Base-by-base conservation (phyloP, 2,329 filamentous ascomycete genomes). In the Ophiosphaerella korrae region DNA sequence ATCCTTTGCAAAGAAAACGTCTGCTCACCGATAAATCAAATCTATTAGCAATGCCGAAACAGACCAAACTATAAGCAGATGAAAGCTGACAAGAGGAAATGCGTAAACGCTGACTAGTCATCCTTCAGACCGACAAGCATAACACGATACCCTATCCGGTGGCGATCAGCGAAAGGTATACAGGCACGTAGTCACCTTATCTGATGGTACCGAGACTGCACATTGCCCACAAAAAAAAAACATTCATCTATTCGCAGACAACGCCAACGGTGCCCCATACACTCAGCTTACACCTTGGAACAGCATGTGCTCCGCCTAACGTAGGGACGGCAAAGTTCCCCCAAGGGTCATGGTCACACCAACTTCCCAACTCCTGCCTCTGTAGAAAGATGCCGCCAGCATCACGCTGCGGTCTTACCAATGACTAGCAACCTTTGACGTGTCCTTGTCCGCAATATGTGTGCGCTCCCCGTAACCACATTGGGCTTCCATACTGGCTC, bases 401-500 rank as follows among this genome's bases (percentile, higher is more conserved):
- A 29, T 24, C 26, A 29, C 21, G 5, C 12, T 13, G 12, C 9
- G 14, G 21, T 35, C 32, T 36, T 23, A 36, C 18, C 29, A 21
- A 16, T 36, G 32, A 36, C 42, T 33, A 44, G 26, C 21, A 29
- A 31, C 21, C 38, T 29, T 41, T 16, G 38, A 29, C 38, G 38
- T 41, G 38, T 41, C 13, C 38, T 11, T 31, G 14, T 21, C 6
- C 13, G 14, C 7, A 12, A 35, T 35, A 35, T 35, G 13, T 35
- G 33, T 24, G 16, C 35, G 18, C 14, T 39, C 13, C 16, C 8
- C 16, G 38, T 29, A 31, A 13, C 31, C 33, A 12, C 11, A 46
- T 23, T 34, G 35, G 23, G 36, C 37, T 46, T 39, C 44, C 14
- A 23, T 46, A 39, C n/a, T 18, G 42, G 42, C 29, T 29, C 29